Conservation (phyloP, 140 eudicot species). For the Flaveria floridana region DNA sequence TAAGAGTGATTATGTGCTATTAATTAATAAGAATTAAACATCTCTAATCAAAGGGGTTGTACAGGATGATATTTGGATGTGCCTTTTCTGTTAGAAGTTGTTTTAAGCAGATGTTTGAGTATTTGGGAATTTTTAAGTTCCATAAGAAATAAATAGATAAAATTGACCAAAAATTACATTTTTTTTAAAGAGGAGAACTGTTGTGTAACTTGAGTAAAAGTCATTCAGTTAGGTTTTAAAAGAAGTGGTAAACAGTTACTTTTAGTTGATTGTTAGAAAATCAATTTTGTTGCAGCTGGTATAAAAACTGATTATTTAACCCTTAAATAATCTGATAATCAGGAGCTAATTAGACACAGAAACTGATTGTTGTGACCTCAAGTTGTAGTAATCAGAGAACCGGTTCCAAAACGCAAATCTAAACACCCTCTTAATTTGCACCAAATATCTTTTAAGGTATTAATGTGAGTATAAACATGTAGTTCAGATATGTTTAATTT, state of each 20-base stretch:
- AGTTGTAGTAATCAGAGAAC: not conserved
- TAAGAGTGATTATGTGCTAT: slow-evolving; percentile 1
- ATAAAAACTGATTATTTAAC: not conserved
- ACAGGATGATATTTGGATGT: slow-evolving; percentile 2
- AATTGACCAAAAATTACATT: not conserved
- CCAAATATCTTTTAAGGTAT: not conserved
- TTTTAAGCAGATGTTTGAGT: not conserved
- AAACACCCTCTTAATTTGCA: not conserved
- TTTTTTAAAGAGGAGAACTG: not conserved
- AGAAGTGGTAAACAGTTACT: not conserved
- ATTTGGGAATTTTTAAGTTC: not conserved
- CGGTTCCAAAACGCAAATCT: not conserved
- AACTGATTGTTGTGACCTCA: not conserved
- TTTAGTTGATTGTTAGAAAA: not conserved
- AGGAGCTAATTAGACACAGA: not conserved
- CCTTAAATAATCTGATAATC: not conserved
- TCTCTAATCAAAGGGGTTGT: not conserved
- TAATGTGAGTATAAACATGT: not conserved
- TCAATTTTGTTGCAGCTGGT: not conserved
- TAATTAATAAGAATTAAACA: not conserved
- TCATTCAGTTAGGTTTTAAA: not conserved
- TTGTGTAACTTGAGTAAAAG: not conserved
- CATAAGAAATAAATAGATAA: not conserved
- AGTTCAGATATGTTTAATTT: slow-evolving; percentile 16
- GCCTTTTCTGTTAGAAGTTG: not conserved